phyloP scores from a whole-genome alignment of 768 basidiomycete genomes.

The Pleurotus djamor region DNA sequence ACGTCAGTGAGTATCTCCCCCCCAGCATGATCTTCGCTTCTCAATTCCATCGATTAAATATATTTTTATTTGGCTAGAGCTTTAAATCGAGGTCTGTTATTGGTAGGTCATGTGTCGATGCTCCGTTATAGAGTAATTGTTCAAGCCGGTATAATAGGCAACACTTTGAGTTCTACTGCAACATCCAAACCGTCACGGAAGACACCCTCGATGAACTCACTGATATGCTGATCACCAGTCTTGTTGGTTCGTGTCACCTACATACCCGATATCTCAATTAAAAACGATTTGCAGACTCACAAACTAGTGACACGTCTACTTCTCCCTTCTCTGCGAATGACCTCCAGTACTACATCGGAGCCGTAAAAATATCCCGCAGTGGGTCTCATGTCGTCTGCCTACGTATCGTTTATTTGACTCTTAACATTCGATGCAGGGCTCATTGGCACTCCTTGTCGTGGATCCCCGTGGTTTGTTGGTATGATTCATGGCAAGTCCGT shows the following conservation, averaged over 20 bases:
- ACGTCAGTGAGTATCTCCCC: constrained; percentile 26
- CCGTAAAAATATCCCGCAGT: not conserved
- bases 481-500: constrained; percentile 6
- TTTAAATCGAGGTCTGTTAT: constrained; percentile 31
- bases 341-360: not conserved
- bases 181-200: constrained; percentile 18
- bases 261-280: not conserved
- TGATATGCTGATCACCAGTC: constrained; percentile 14
- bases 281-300: not conserved
- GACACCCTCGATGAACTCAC: constrained; percentile 20
- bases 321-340: constrained; percentile 10
- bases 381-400: constrained; percentile 16
- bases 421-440: not conserved
- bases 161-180: constrained; percentile 17
- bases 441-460: not conserved
- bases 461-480: constrained; percentile 10
- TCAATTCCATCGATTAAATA: not conserved
- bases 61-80: constrained; percentile 14
- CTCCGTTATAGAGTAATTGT: not conserved
- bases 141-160: constrained; percentile 7
- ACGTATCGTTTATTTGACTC: not conserved
- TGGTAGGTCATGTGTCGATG: constrained; percentile 20
- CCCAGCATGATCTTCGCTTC: too few species aligned
- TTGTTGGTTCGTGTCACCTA: constrained; percentile 7
- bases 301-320: constrained; percentile 4